Base-by-base conservation (phyloP, 257 asterid species). In the Lycium ferocissimum region DNA sequence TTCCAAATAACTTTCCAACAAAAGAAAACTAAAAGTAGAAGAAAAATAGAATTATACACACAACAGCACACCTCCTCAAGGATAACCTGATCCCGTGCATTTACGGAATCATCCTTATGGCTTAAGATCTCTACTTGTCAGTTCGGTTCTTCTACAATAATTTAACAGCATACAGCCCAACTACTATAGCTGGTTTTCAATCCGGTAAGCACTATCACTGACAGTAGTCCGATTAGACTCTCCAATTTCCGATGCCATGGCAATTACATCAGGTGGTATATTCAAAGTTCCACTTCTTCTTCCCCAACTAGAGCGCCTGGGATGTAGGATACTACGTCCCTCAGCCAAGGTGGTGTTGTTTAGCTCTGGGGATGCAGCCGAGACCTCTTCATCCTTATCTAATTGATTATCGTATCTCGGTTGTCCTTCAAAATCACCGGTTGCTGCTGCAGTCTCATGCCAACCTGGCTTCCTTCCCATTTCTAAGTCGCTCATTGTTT, bases 381-480 rank as follows among this genome's bases (percentile, higher is more conserved):
- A 43, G 62, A 83, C 56, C 56, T 80, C 90, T n/a, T 65, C 87
- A 43, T 86, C 87, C 71, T 84, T 86, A 33, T 63, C 88, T 22
- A 70, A 85, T 38, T 54, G 61, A 79, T 43, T 87, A 58, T 69
- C 83, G 58, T 82, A 80, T 61, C 87, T 81, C 5, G 75, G 83
- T 11, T 79, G 85, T 66, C 73, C 65, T 13, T 82, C 89, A 65
- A 75, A 54, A 17, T 75, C 87, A 75, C 80, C 98, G 18, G 93
- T 92, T 53, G 33, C 63, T 78, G 26, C 33, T 53, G 82, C 65
- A 69, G 92, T 94, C 82, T 92, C 98, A n/a, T 98, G 98, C 87
- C 94, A 98, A 3, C 98, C 93, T 87, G 93, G 93, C 89, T 97
- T 94, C n/a, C 98, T 98, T 79, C 97, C 98, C 38, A 95, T 86